These are phyloP conservation scores for Lipomyces anomalus DNA, from an alignment of 805 yeast species.

Conservation along the genomic window DNA sequence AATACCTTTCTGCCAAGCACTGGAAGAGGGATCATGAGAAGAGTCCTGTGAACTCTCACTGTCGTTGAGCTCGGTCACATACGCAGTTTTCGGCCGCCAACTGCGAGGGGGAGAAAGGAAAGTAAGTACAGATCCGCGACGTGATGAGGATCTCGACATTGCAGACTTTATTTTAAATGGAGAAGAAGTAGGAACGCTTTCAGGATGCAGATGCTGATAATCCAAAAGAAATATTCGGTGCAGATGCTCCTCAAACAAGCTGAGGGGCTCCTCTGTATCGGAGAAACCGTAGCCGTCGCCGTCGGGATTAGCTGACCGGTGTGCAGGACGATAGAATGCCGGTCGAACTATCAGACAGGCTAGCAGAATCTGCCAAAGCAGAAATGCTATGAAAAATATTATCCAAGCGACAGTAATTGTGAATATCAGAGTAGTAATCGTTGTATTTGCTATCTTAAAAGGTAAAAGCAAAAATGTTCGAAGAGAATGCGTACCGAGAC, in stretches of 20 bases:
- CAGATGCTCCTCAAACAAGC: not conserved
- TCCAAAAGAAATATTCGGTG: not conserved
- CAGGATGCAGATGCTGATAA: not conserved
- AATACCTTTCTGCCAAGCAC: not conserved
- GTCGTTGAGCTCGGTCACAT: too few species aligned
- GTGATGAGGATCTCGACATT: too few species aligned
- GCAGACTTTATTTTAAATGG: too few species aligned
- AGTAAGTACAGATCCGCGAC: too few species aligned
- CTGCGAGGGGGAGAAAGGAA: too few species aligned
- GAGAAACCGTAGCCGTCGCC: not conserved
- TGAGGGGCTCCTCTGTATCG: not conserved
- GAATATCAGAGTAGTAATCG: too few species aligned
- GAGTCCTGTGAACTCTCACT: not conserved
- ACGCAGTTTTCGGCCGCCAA: too few species aligned
- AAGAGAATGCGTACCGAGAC: too few species aligned
- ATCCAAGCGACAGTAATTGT: slow-evolving; percentile 12
- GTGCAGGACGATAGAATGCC: too few species aligned
- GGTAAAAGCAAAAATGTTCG: too few species aligned
- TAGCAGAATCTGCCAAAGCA: slow-evolving; percentile 23
- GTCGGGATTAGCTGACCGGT: not conserved
- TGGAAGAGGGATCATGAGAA: slow-evolving; percentile 3
- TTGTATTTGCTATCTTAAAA: too few species aligned
- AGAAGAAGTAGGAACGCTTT: too few species aligned
- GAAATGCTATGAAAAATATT: slow-evolving; percentile 14
- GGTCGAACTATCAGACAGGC: slow-evolving; percentile 19